Base-by-base conservation (phyloP, 176 grass and related monocot genomes). In the Oryza rufipogon region DNA sequence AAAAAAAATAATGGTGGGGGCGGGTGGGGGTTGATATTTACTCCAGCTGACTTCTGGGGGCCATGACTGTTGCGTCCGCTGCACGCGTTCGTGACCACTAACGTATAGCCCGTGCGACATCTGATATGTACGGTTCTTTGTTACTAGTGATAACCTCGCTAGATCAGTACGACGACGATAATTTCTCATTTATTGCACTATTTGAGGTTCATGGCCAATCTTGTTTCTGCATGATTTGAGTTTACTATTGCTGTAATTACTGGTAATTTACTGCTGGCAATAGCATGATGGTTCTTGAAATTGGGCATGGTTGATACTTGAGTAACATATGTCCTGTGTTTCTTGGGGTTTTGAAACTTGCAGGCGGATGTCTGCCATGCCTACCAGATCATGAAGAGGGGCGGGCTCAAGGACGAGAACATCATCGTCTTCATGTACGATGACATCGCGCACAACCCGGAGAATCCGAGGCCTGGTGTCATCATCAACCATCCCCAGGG, bases 351-450 rank as follows among this genome's bases (percentile, higher is more conserved):
- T 15, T 28, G 48, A 2, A 64, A 79, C 49, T 83, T 77, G 51
- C 85, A 99, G 96, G 96, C 96, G 4, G 96, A 99, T 56, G 51
- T 99, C 69, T 99, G 96, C 63, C 96, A 99, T 85, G 96, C 96
- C 47, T 99, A 99, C 86, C 96, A 99, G 86, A 91, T 99, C 73
- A 86, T 99, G 96, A 99, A 96, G 88, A 94, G 92, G 51, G 96
- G 96, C 0, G 96, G 96, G 74, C 80, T 98, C 69, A 98, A 92
- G 80, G 93, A 98, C 42, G 89, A 96, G 77, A 98, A 98, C 67
- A 98, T 98, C 82, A 90, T 96, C 25, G 78, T 98, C 68, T 98
- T 98, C 87, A 98, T 98, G 96, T 98, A 98, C 26, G 91, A 98
- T 16, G 96, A 98, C 70, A 99, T 99, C 76, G 96, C 96, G 10